phyloP scores from a whole-genome alignment of 495 filamentous ascomycete species.

The Penicillium lividum region DNA sequence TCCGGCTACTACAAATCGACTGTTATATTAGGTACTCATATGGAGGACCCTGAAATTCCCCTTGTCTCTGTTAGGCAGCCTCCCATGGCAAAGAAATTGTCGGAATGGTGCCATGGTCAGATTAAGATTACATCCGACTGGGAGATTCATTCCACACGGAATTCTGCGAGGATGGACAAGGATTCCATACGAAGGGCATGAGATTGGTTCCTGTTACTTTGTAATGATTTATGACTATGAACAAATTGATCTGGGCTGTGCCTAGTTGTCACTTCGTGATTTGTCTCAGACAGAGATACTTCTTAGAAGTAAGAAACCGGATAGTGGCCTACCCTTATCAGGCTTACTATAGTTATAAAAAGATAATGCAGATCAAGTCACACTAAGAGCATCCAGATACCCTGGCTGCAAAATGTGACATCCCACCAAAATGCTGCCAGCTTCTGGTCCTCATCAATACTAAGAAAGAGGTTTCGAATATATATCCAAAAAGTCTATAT shows the following conservation, averaged over 20 bases:
- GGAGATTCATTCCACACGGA: slow-evolving; percentile 33
- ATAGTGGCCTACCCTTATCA: too few relatives aligned
- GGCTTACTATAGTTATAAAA: too few relatives aligned
- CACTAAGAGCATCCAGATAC: too few relatives aligned
- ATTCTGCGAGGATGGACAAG: slow-evolving; percentile 13
- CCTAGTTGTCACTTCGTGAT: not conserved
- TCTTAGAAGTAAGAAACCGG: too few relatives aligned
- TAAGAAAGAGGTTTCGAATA: too few relatives aligned
- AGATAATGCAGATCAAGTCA: too few relatives aligned
- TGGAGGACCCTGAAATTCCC: slow-evolving; percentile 25
- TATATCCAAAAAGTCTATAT: too few relatives aligned
- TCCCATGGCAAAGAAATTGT: slow-evolving; percentile 22
- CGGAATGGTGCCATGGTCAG: slow-evolving; percentile 23
- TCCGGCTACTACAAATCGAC: slow-evolving; percentile 22
- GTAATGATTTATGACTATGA: not conserved
- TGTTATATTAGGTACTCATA: slow-evolving; percentile 6
- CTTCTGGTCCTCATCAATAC: too few relatives aligned
- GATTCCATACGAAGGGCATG: slow-evolving; percentile 1
- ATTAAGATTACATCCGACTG: slow-evolving; percentile 32
- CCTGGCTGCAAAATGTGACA: too few relatives aligned
- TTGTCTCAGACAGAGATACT: too few relatives aligned
- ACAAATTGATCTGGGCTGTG: not conserved
- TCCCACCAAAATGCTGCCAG: too few relatives aligned
- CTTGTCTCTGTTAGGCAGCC: slow-evolving; percentile 22
- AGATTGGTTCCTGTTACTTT: not conserved